Evolutionary conservation across 2,329 filamentous ascomycete genomes (phyloP), one percentile per base, ranked within the genome.

Genomic region (Epichloe amarillans): DNA sequence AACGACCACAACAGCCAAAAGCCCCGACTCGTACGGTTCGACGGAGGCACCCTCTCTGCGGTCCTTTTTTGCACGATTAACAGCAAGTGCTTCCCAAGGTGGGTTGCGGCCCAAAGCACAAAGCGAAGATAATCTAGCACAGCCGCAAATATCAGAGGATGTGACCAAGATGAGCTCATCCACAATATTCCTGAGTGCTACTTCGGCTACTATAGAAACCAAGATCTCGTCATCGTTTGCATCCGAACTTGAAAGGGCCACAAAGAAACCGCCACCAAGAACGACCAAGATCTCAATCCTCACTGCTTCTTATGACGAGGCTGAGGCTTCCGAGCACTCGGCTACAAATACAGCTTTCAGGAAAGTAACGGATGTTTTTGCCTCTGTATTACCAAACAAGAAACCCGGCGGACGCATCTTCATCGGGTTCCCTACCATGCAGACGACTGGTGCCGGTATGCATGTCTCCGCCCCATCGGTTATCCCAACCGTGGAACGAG

Each of bases 391-490:
- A 5, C 93, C 93, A 2, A 88, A 80, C 52, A 94, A 89, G 65
- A 86, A 87, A 58, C 78, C 79, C 0, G 80, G 80, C 8, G 93
- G 93, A 6, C 83, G 88, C 49, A 86, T 98, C 50, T 98, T 97
- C 61, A 98, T 98, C 61, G 93, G 93, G 0, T 98, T 98, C 62
- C 91, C 93, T 3, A 98, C 93, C 1, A 90, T 91, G 58, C 93
- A 98, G 69, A 98, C 93, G 0, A 98, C 94, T 0, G 93, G 91
- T 50, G 82, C 91, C 30, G 86, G 91, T 15, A 86, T 94, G 63
- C 93, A 98, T 65, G 86, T 98, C 33, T 97, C 91, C 12, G 93
- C 93, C 0, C 93, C 90, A 1, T 96, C 91, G 0, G 83, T 98
- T 14, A 98, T 98, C 52, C 93, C 93, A 0, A 98, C 93, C 0